Conservation (phyloP, 495 filamentous ascomycete genomes). For the Aspergillus bertholletiae region DNA sequence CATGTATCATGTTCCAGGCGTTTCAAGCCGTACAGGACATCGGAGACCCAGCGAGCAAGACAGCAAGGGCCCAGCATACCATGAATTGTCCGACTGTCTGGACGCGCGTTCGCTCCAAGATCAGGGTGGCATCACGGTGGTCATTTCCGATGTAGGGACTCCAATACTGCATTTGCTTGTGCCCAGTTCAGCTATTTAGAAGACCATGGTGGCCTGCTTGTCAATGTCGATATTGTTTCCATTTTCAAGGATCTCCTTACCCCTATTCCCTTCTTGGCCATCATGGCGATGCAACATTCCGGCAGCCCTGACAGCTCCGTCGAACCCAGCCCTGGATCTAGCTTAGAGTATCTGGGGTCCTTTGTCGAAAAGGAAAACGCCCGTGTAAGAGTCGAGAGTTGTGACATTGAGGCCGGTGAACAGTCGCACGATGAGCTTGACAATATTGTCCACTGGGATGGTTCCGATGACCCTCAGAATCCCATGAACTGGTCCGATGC, state of each 20-base stretch:
- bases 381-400: background rate
- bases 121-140: background rate
- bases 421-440: constrained; percentile 5
- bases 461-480: constrained; percentile 30
- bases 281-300: background rate
- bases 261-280: background rate
- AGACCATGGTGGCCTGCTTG: background rate
- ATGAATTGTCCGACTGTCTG: background rate
- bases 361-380: background rate
- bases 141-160: background rate
- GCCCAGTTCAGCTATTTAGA: background rate
- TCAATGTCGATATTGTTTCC: background rate
- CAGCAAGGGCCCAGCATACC: constrained; percentile 6
- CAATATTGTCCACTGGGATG: constrained; percentile 11
- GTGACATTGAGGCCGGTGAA: background rate
- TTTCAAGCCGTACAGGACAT: background rate
- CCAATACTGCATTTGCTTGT: background rate
- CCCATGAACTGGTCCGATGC: constrained; percentile 39
- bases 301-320: background rate
- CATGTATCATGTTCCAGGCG: background rate
- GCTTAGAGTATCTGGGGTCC: background rate
- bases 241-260: background rate
- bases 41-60: background rate
- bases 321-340: background rate
- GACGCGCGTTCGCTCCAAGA: constrained; percentile 5